Evolutionary conservation across 1,139 yeast genomes (phyloP), one percentile per base, ranked within the genome.

Genomic region (Blastobotrys buckinghamii): DNA sequence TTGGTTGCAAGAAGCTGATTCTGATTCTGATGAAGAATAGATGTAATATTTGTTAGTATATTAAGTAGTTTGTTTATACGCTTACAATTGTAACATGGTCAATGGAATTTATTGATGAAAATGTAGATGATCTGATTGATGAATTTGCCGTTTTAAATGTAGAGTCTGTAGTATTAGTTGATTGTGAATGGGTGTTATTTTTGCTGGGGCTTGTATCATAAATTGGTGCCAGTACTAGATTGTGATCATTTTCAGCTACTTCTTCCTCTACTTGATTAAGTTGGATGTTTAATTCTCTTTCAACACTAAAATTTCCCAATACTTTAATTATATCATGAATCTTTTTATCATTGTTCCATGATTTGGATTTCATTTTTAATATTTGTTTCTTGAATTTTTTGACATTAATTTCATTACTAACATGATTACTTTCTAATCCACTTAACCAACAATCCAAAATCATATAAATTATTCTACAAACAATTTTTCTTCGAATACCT

Each of bases 1-100:
- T 60, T 92, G 98, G 98, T 79, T 92, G 58, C 83, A 88, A 65
- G 92, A 85, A 68, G 97, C 98, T 52, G 97, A 89, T 57, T 86
- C 84, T 59, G 92, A 83, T 55, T 79, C 75, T 20, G 78, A 73
- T 15, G 36, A 41, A 19, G 15, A 41, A 32, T 30, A 15, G 24
- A 22, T 12, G n/a, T n/a, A n/a, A n/a, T 38, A 10, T 20, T 13
- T 39, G 9, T 16, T 20, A n/a, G 9, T 39, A 6, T 39, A 13
- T 6, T 17, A n/a, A 39, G 13, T 20, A n/a, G 7, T 15, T 22
- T 17, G 7, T 9, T 29, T 29, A 29, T 29, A 22, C 12, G 13
- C 41, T 36, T 6, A 13, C 39, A 6, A 38, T 29, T 15, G 41
- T 22, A 22, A 22, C 7, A 22, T 22, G 4, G 4, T 22, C 24